These are phyloP conservation scores for Mycosphaerella sp. DNA, from an alignment of 2,329 filamentous ascomycete genomes.

Conservation along the genomic window DNA sequence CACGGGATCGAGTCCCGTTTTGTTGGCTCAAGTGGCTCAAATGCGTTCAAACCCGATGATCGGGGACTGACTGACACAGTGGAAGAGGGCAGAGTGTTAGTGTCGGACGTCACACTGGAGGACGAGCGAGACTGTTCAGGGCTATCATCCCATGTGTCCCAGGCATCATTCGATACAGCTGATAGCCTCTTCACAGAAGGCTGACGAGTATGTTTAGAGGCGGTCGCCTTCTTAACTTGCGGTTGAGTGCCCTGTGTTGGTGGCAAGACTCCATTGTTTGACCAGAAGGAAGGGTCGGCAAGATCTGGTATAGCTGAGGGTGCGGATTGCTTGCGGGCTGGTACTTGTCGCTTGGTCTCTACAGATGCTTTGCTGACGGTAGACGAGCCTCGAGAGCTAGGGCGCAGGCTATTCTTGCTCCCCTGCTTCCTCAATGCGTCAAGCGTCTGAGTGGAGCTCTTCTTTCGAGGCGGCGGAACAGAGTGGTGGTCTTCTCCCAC, in stretches of 20 bases:
- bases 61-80: constrained; percentile 25
- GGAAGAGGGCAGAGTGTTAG: constrained; percentile 22
- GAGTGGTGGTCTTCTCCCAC: constrained; percentile 84
- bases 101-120: constrained; percentile 24
- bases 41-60: constrained; percentile 13
- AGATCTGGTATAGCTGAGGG: constrained; percentile 23
- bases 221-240: constrained; percentile 23
- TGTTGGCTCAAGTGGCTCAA: constrained; percentile 14
- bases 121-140: constrained; percentile 22
- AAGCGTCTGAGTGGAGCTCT: constrained; percentile 26
- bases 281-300: constrained; percentile 29
- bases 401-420: constrained; percentile 26
- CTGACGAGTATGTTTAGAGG: constrained; percentile 20
- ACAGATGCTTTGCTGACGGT: constrained; percentile 17
- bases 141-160: constrained; percentile 31
- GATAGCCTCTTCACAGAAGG: constrained; percentile 18
- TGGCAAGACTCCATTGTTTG: constrained; percentile 21
- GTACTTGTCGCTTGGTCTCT: constrained; percentile 17
- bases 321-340: constrained; percentile 20
- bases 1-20: constrained; percentile 50
- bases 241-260: constrained; percentile 13
- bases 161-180: constrained; percentile 24
- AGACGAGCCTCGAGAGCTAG: constrained; percentile 20
- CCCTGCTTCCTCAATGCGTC: constrained; percentile 22
- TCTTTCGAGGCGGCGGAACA: constrained; percentile 31